phyloP scores from a whole-genome alignment of 2,329 filamentous ascomycete species.

The Monilinia vaccinii-corymbosi region DNA sequence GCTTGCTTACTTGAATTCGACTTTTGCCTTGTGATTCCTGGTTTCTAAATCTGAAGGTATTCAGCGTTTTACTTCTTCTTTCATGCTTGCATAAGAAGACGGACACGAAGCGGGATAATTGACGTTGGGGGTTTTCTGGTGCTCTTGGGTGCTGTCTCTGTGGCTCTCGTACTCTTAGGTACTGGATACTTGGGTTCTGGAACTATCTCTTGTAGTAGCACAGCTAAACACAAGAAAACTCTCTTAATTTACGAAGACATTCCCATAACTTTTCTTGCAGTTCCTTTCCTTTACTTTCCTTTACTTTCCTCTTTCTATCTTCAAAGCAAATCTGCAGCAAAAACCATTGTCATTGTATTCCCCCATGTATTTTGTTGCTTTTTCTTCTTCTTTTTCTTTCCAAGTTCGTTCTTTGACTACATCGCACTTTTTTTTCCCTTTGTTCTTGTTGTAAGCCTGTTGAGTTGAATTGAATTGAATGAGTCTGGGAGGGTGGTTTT shows the following conservation, averaged over 20 bases:
- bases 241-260: background rate
- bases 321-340: background rate
- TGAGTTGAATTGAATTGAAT: no score
- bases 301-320: background rate
- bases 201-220: background rate
- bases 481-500: background rate
- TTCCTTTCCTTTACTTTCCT: background rate
- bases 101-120: background rate
- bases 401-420: background rate
- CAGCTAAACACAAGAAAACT: background rate
- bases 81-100: background rate
- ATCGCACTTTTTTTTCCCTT: background rate
- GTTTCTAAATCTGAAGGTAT: constrained; percentile 1
- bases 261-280: background rate
- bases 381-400: background rate
- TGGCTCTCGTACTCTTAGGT: background rate
- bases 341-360: background rate
- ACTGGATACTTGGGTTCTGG: constrained; percentile 1
- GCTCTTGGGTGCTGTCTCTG: background rate
- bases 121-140: background rate
- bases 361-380: constrained; percentile 6
- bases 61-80: background rate
- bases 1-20: background rate
- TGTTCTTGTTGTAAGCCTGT: background rate
- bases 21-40: background rate